Evolutionary conservation across 306 rosid species (phyloP).

Genomic region (Benincasa hispida): DNA sequence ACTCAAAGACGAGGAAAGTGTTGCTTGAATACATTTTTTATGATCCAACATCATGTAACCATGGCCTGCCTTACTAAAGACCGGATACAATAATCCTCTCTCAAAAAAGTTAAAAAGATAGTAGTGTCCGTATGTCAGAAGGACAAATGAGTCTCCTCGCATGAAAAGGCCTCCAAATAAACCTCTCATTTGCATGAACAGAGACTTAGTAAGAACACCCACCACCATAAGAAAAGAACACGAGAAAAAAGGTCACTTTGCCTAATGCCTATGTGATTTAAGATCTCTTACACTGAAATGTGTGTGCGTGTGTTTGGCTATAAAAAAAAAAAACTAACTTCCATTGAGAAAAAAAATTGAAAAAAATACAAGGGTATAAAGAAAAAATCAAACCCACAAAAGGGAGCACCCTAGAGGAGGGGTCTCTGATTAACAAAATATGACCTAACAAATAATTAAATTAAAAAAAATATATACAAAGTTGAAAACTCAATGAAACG

Average conservation of each 20-base stretch:
- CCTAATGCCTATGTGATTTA: neutral
- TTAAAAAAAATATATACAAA: too few species aligned
- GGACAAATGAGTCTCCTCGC: neutral
- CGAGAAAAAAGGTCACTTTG: neutral
- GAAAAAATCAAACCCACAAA: too few species aligned
- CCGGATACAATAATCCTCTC: neutral
- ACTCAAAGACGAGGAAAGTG: neutral
- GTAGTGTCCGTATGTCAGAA: neutral
- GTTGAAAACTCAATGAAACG: too few species aligned
- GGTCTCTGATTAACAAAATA: too few species aligned
- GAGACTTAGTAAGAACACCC: neutral
- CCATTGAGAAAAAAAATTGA: too few species aligned
- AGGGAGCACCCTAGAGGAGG: too few species aligned
- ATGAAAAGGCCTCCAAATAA: neutral
- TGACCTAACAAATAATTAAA: too few species aligned
- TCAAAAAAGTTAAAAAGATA: neutral
- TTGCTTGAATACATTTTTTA: neutral
- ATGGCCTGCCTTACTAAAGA: neutral
- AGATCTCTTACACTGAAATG: neutral
- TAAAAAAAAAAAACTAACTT: too few species aligned
- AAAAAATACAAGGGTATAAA: too few species aligned
- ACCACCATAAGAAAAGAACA: neutral
- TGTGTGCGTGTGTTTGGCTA: too few species aligned
- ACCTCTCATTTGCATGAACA: neutral
- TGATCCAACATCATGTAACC: neutral